A percentile compares a stretch with the other conserved stretches of the same genome.
Evolutionary conservation across 345 rosid species (phyloP).

Genomic region (Lagerstroemia speciosa): DNA sequence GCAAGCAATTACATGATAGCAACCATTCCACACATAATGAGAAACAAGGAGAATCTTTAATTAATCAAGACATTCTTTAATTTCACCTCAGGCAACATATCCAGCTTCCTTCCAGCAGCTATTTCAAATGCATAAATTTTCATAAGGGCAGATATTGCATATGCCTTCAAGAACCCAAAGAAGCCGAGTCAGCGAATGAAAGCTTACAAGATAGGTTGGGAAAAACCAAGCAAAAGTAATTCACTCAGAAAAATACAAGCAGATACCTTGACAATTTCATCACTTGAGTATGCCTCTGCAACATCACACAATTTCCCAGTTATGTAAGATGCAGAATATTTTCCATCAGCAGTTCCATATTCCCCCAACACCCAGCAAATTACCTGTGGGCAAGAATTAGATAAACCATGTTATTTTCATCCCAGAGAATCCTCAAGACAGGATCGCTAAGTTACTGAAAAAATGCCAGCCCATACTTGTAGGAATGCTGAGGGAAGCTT

Average conservation of each 20-base stretch:
- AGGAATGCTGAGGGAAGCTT: conserved; percentile 94
- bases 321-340: conserved; percentile 70
- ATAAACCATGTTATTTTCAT: not conserved
- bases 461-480: conserved; percentile 40
- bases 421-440: not conserved
- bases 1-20: not conserved
- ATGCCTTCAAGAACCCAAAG: conserved; percentile 51
- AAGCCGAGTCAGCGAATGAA: not conserved
- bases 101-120: conserved; percentile 77
- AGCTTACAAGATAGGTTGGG: not conserved
- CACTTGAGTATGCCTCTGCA: conserved; percentile 90
- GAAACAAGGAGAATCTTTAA: not conserved
- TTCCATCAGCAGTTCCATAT: conserved; percentile 82
- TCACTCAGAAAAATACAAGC: not conserved
- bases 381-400: conserved; percentile 33
- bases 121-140: conserved; percentile 83
- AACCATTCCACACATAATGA: not conserved
- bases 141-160: conserved; percentile 87
- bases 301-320: conserved; percentile 91
- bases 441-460: conserved; percentile 10
- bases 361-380: conserved; percentile 98
- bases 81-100: conserved; percentile 87
- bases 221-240: not conserved
- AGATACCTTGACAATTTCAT: conserved; percentile 88
- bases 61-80: conserved; percentile 7